phyloP scores from a whole-genome alignment of 306 rosid genomes.

The Glycyrrhiza uralensis region DNA sequence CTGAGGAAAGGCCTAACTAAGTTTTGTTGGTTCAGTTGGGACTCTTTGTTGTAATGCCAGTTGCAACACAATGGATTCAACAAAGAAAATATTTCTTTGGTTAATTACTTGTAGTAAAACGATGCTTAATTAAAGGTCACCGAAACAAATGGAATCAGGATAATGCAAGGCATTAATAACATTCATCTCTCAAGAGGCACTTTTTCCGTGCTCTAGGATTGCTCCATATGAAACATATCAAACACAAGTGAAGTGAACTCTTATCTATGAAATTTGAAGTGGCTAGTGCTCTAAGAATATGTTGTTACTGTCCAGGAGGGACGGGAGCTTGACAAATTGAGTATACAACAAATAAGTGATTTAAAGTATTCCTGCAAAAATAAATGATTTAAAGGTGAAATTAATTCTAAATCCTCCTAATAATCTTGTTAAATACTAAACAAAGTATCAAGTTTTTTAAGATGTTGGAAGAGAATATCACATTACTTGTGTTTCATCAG shows the following conservation, averaged over 20 bases:
- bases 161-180: neutral
- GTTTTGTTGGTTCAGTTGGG: constrained; percentile 30
- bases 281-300: neutral
- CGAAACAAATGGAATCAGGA: neutral
- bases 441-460: neutral
- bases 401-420: neutral
- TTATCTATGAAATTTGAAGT: no score
- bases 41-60: constrained; percentile 33
- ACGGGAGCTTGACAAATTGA: neutral
- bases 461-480: neutral
- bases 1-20: constrained; percentile 51
- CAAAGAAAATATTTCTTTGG: constrained; percentile 33
- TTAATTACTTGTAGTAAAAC: constrained; percentile 13
- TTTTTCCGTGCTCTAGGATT: neutral
- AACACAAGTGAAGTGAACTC: neutral
- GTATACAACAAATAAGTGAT: no score
- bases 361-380: neutral
- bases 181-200: neutral
- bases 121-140: constrained; percentile 2
- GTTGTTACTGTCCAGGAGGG: neutral
- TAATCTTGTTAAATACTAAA: neutral
- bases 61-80: constrained; percentile 27
- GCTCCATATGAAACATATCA: neutral
- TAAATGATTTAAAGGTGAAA: neutral
- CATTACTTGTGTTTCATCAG: neutral